These are phyloP conservation scores for Yamadazyma philogaea DNA, from an alignment of 805 yeast species.

Conservation along the genomic window DNA sequence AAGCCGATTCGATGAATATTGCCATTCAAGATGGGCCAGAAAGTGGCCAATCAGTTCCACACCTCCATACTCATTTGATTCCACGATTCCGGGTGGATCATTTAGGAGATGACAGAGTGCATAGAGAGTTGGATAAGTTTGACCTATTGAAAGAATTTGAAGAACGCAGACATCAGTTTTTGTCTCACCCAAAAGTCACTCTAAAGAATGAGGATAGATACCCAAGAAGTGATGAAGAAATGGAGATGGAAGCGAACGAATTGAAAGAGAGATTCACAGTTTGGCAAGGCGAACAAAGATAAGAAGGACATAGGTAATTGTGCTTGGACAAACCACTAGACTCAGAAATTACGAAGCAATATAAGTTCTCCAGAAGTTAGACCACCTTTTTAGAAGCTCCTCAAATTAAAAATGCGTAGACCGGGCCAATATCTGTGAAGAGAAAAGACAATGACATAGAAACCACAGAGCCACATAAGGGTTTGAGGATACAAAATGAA, in stretches of 20 bases:
- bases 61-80: constrained; percentile 88
- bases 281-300: neutral
- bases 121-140: constrained; percentile 55
- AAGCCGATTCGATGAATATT: constrained; percentile 81
- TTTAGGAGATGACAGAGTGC: constrained; percentile 63
- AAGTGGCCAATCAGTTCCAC: constrained; percentile 96
- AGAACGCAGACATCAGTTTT: constrained; percentile 24
- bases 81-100: constrained; percentile 69
- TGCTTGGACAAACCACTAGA: neutral
- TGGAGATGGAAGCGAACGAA: constrained; percentile 69
- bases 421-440: no score
- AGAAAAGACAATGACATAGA: no score
- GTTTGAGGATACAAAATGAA: no score
- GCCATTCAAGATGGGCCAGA: constrained; percentile 96
- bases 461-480: no score
- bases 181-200: constrained; percentile 29
- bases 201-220: constrained; percentile 48
- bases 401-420: no score
- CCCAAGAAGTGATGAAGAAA: constrained; percentile 57
- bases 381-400: no score
- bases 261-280: constrained; percentile 41
- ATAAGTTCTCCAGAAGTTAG: no score
- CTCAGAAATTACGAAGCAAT: no score
- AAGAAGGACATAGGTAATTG: neutral
- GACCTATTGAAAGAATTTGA: constrained; percentile 42